Evolutionary conservation across 176 grass and related monocot species (phyloP).

Genomic region (Carex myosuroides): DNA sequence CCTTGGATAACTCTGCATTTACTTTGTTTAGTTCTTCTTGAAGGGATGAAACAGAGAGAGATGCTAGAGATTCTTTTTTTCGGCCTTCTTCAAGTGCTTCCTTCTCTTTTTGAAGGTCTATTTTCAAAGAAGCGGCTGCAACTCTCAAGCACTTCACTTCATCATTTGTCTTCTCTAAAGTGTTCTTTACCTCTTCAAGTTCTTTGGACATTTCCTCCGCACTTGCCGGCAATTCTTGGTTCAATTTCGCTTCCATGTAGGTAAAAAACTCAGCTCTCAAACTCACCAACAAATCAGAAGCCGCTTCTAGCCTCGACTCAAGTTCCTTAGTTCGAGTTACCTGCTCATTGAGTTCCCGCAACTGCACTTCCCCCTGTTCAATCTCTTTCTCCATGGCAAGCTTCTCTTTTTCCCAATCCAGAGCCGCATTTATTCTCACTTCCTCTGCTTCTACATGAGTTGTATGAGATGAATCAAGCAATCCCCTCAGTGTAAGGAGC

Average conservation of each 20-base stretch:
- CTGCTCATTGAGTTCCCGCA: conserved; percentile 35
- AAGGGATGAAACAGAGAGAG: conserved; percentile 30
- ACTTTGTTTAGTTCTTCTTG: conserved; percentile 45
- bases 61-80: conserved; percentile 35
- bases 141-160: conserved; percentile 48
- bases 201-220: conserved; percentile 29
- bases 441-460: conserved; percentile 61
- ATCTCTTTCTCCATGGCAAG: conserved; percentile 51
- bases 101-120: conserved; percentile 54
- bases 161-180: conserved; percentile 51
- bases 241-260: conserved; percentile 26
- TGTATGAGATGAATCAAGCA: conserved; percentile 46
- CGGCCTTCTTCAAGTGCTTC: conserved; percentile 21
- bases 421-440: conserved; percentile 33
- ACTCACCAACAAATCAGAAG: conserved; percentile 38
- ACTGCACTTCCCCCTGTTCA: conserved; percentile 44
- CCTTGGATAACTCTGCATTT: conserved; percentile 20
- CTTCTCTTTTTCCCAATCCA: conserved; percentile 54
- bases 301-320: conserved; percentile 35
- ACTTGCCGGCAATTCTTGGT: background rate
- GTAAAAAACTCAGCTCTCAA: conserved; percentile 35
- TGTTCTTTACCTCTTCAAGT: conserved; percentile 44
- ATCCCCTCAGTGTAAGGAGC: conserved; percentile 41
- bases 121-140: conserved; percentile 40
- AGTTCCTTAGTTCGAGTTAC: conserved; percentile 32